Conservation (phyloP, 177 flowering plant genomes). For the Vitis hybrid region DNA sequence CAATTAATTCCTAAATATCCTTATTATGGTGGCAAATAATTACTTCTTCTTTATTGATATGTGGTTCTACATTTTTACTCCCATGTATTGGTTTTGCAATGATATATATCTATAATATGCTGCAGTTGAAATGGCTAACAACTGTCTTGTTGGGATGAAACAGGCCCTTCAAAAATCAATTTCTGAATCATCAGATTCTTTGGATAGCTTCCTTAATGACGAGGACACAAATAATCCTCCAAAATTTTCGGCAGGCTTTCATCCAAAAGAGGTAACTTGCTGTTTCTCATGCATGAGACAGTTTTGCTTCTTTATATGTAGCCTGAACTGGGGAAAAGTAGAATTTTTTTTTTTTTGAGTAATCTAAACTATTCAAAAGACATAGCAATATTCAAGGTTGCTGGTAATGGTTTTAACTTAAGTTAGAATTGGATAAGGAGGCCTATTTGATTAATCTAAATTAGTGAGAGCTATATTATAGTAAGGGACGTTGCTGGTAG, state of each 20-base stretch:
- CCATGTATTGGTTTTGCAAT: background rate
- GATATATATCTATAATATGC: too few species aligned
- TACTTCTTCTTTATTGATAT: background rate
- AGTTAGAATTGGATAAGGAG: too few species aligned
- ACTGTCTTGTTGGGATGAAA: conserved; percentile 4
- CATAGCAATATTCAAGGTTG: too few species aligned
- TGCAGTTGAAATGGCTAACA: background rate
- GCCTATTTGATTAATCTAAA: too few species aligned
- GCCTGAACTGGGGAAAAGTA: background rate
- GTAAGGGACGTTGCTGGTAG: too few species aligned
- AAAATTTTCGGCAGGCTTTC: conserved; percentile 17
- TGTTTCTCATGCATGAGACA: background rate
- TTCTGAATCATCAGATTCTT: conserved; percentile 54
- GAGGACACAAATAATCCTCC: conserved; percentile 27
- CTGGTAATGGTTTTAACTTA: too few species aligned
- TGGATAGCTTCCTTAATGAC: conserved; percentile 48
- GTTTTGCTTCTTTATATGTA: background rate
- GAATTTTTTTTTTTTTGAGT: background rate
- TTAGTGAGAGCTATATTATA: too few species aligned
- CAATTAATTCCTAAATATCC: too few species aligned
- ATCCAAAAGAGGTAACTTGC: conserved; percentile 50
- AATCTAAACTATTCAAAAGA: background rate
- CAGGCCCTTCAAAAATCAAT: conserved; percentile 45
- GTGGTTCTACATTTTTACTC: background rate
- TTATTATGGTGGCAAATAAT: too few species aligned